A percentile compares a stretch with the other conserved stretches of the same genome.
These are phyloP conservation scores for Xylaria sp. DNA, from an alignment of 2,329 filamentous ascomycete genomes.

Conservation along the genomic window DNA sequence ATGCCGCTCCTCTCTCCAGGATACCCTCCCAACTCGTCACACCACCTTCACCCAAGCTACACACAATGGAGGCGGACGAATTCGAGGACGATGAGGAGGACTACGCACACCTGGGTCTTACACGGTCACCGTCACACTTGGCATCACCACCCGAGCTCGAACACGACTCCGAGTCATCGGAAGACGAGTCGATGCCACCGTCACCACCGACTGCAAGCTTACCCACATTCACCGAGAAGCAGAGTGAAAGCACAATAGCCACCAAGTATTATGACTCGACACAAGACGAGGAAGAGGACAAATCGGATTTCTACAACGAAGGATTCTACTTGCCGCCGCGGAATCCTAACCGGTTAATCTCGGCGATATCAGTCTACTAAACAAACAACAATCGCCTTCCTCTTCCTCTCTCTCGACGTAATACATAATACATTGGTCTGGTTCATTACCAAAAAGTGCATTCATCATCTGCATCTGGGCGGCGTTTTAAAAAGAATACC, in stretches of 20 bases:
- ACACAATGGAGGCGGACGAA: constrained; percentile 47
- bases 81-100: constrained; percentile 59
- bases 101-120: constrained; percentile 69
- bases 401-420: constrained; percentile 43
- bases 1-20: constrained; percentile 53
- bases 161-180: constrained; percentile 71
- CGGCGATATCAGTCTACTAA: constrained; percentile 64
- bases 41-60: constrained; percentile 43
- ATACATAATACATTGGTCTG: constrained; percentile 30
- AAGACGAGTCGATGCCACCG: constrained; percentile 76
- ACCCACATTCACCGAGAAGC: constrained; percentile 65
- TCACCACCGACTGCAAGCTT: constrained; percentile 67
- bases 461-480: constrained; percentile 45
- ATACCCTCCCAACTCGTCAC: constrained; percentile 46
- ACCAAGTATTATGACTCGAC: constrained; percentile 44
- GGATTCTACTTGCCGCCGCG: constrained; percentile 60
- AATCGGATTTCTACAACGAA: constrained; percentile 54
- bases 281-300: constrained; percentile 47
- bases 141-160: constrained; percentile 73
- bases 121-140: constrained; percentile 70
- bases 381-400: constrained; percentile 44
- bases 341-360: constrained; percentile 57
- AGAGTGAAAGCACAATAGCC: constrained; percentile 48
- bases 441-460: constrained; percentile 34
- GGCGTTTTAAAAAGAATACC: constrained; percentile 44